These are phyloP conservation scores for Aaosphaeria arxii DNA, from an alignment of 2,329 filamentous ascomycete species.

Conservation along the genomic window DNA sequence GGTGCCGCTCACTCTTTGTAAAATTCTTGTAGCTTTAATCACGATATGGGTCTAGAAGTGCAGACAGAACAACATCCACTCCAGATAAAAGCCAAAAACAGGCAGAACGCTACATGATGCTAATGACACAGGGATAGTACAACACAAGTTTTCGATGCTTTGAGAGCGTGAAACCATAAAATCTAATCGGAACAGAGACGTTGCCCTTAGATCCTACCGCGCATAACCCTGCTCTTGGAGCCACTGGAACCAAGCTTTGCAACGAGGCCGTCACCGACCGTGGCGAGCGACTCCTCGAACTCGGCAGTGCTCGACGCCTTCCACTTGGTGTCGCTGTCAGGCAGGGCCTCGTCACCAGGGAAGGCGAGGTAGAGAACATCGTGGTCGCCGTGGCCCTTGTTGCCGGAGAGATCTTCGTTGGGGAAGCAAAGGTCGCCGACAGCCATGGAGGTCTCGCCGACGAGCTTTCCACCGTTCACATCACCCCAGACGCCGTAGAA, in stretches of 20 bases:
- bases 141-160: not conserved
- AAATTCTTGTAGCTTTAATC: too few relatives aligned
- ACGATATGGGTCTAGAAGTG: not conserved
- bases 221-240: constrained; percentile 5
- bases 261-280: constrained; percentile 54
- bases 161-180: not conserved
- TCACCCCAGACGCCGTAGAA: constrained; percentile 62
- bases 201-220: constrained; percentile 1
- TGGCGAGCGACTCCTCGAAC: constrained; percentile 54
- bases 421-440: constrained; percentile 57
- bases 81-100: not conserved
- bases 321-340: constrained; percentile 57
- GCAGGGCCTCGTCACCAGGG: constrained; percentile 54
- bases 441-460: constrained; percentile 58
- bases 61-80: not conserved
- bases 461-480: constrained; percentile 55
- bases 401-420: constrained; percentile 48
- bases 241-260: constrained; percentile 7
- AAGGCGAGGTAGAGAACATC: constrained; percentile 65
- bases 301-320: constrained; percentile 45
- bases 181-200: not conserved
- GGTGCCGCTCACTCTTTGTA: too few relatives aligned
- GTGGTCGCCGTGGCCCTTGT: constrained; percentile 54
- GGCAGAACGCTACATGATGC: too few relatives aligned
- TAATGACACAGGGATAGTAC: too few relatives aligned